These are phyloP conservation scores for Rhodamnia argentea DNA, from an alignment of 345 rosid species.

Conservation along the genomic window DNA sequence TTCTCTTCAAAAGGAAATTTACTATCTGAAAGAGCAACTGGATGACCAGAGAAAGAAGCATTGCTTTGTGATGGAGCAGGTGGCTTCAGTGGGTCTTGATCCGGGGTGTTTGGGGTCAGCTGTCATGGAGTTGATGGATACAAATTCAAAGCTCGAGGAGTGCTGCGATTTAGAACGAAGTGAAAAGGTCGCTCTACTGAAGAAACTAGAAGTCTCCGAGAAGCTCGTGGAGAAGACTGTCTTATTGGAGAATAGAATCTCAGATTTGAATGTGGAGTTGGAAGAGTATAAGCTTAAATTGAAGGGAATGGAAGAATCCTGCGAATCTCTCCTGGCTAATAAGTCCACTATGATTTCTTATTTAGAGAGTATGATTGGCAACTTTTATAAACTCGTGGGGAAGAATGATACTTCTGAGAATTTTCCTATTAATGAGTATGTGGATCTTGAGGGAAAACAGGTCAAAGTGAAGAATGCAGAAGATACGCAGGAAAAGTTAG, in stretches of 20 bases:
- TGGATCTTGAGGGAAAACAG: conserved; percentile 51
- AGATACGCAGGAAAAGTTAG: conserved; percentile 46
- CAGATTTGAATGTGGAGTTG: conserved; percentile 67
- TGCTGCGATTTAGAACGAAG: conserved; percentile 30
- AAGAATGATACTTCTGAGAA: conserved; percentile 49
- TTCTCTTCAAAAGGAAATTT: conserved; percentile 88
- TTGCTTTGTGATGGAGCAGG: conserved; percentile 51
- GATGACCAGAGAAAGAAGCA: conserved; percentile 54
- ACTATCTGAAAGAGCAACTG: conserved; percentile 76
- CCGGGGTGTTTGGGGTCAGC: conserved; percentile 51
- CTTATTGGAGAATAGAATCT: conserved; percentile 64
- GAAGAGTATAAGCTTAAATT: conserved; percentile 53
- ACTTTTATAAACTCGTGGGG: conserved; percentile 46
- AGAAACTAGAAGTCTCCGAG: conserved; percentile 54
- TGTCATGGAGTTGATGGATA: conserved; percentile 54
- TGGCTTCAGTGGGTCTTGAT: conserved; percentile 58
- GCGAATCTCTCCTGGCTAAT: conserved; percentile 39
- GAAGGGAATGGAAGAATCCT: conserved; percentile 47
- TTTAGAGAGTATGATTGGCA: not conserved
- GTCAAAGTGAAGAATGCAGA: conserved; percentile 42
- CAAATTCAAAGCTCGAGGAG: conserved; percentile 45
- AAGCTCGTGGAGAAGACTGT: conserved; percentile 58
- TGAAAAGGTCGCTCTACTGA: conserved; percentile 36
- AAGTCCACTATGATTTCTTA: conserved; percentile 35
- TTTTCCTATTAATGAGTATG: conserved; percentile 52